Conservation (phyloP, 352 stramenopile species). For the Phytophthora megakarya region DNA sequence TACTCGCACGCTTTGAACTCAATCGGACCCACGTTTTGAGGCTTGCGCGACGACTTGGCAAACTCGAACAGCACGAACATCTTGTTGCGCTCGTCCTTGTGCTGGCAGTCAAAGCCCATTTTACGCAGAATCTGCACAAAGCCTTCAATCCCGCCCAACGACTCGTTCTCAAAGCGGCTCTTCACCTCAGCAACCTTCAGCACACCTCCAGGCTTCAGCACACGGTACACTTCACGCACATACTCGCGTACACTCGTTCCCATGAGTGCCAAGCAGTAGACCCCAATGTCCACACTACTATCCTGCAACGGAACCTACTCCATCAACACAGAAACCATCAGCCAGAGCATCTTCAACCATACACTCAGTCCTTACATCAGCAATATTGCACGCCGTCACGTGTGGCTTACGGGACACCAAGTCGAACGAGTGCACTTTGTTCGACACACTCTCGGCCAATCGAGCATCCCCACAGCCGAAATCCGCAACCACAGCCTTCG, state of each 20-base stretch:
- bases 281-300: constrained; percentile 92
- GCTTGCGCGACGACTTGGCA: constrained; percentile 59
- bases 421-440: constrained; percentile 98
- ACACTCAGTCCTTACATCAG: constrained; percentile 50
- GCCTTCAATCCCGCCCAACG: constrained; percentile 63
- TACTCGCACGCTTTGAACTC: constrained; percentile 88
- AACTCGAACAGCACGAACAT: constrained; percentile 91
- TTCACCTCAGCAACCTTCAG: constrained; percentile 90
- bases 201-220: constrained; percentile 93
- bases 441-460: constrained; percentile 87
- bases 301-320: constrained; percentile 91
- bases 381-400: constrained; percentile 98
- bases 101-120: constrained; percentile 73
- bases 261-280: constrained; percentile 99
- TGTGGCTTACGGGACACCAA: constrained; percentile 92
- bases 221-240: constrained; percentile 94
- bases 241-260: constrained; percentile 97
- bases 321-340: constrained; percentile 9
- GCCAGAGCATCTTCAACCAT: not conserved
- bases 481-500: constrained; percentile 92
- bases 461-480: constrained; percentile 98
- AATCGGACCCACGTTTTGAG: constrained; percentile 56
- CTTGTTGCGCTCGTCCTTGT: constrained; percentile 83
- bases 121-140: constrained; percentile 65
- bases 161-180: constrained; percentile 79